Percentiles rank a stretch among this genome's conserved stretches.
Conservation (phyloP, 202 grass and related monocot species). For the Panicum hallii region DNA sequence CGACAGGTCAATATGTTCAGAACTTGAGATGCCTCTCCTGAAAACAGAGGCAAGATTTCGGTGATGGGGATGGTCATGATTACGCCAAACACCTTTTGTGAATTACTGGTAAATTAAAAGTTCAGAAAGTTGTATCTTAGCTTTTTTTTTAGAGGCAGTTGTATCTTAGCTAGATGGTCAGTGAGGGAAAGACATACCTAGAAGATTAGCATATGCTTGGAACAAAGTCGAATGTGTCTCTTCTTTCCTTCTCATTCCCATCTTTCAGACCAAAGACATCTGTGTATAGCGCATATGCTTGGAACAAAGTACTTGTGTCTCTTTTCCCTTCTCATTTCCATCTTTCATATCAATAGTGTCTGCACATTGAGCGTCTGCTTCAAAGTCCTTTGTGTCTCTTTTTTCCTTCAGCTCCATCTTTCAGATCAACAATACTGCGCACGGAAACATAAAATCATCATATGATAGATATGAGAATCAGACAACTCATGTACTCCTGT, state of each 20-base stretch:
- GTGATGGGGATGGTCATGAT: slow-evolving; percentile 5
- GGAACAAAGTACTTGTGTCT: neutral
- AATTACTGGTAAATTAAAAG: slow-evolving; percentile 17
- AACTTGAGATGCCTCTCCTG: slow-evolving; percentile 8
- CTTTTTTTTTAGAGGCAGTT: neutral
- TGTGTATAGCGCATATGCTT: neutral
- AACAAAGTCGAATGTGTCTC: neutral
- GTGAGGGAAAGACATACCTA: slow-evolving; percentile 5
- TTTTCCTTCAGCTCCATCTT: slow-evolving; percentile 31
- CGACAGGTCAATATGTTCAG: neutral
- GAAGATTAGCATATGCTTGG: slow-evolving; percentile 8
- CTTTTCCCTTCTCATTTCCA: slow-evolving; percentile 25
- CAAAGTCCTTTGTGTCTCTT: slow-evolving; percentile 16
- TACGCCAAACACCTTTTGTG: slow-evolving; percentile 15
- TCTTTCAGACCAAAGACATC: slow-evolving; percentile 32
- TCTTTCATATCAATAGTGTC: slow-evolving; percentile 32
- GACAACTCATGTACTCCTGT: slow-evolving; percentile 20
- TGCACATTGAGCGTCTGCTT: slow-evolving; percentile 6
- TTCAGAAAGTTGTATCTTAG: neutral
- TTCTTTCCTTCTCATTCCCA: slow-evolving; percentile 25
- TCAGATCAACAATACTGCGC: slow-evolving; percentile 36
- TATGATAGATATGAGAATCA: slow-evolving; percentile 6
- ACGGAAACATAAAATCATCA: neutral
- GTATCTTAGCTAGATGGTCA: neutral
- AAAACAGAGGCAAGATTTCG: slow-evolving; percentile 16